Base-by-base conservation (phyloP, 345 rosid species). In the Arabis alpina region DNA sequence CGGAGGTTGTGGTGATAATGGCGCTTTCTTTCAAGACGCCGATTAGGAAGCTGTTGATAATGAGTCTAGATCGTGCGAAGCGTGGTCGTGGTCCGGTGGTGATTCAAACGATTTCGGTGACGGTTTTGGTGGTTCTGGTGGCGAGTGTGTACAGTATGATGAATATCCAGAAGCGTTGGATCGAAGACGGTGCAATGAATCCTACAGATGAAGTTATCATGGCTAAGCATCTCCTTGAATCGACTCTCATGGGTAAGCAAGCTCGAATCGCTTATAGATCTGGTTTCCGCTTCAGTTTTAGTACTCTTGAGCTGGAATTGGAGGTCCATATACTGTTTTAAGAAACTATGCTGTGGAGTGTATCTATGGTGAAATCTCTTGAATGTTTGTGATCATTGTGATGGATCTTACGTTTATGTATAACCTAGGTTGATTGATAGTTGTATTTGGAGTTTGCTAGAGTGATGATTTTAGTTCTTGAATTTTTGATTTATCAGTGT, bases 191-290 rank as follows among this genome's bases (percentile, higher is more conserved):
- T 32, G 64, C 72, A 15, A 15, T 76, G 76, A 87, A 80, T 61
- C 93, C 99, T 3, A 89, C 98, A 23, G 99, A 94, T 70, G 93
- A 91, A 86, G 90, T 89, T 34, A 84, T 94, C 64, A 81, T 91
- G 88, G 81, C 90, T 10, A 81, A 58, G 39, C 89, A 85, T 73
- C 84, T 89, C 61, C 95, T 91, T 12, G 96, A 94, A 75, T 82
- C 90, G 57, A 88, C 99, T 87, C 89, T 93, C 40, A 83, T 93
- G 89, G 97, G 98, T 93, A 83, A 64, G 48, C 66, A 83, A 64
- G 47, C 66, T 68, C 41, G 0, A 28, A 3, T 62, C 39, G 44
- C 2, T 47, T 39, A 41, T 64, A 12, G 75, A 70, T 70, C 75
- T 61, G 28, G 7, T 56, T 63, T 32, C 27, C 12, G 12, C 32